phyloP scores from a whole-genome alignment of 345 rosid species.

The Ricinus communis region DNA sequence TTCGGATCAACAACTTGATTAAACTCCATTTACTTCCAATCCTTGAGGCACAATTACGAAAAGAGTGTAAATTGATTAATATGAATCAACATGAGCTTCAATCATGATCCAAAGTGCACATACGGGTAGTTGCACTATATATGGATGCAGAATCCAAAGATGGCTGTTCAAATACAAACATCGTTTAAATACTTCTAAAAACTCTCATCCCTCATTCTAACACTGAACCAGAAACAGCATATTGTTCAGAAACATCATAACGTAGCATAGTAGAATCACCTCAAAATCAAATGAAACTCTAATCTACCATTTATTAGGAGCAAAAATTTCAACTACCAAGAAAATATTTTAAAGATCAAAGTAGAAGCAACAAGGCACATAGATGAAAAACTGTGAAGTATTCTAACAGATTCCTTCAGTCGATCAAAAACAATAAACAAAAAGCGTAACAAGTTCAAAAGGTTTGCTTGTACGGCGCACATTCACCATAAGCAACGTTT shows the following conservation, averaged over 20 bases:
- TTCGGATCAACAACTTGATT: neutral
- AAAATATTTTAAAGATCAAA: slow-evolving; percentile 6
- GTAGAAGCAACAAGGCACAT: slow-evolving; percentile 5
- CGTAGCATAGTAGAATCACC: slow-evolving; percentile 20
- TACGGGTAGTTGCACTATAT: neutral
- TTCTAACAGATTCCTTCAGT: slow-evolving; percentile 10
- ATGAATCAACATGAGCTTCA: neutral
- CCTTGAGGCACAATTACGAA: neutral
- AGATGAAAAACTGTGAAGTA: neutral
- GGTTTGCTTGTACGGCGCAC: slow-evolving; percentile 45
- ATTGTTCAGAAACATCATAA: too few relatives aligned
- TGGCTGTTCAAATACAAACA: neutral
- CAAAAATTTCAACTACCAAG: slow-evolving; percentile 16
- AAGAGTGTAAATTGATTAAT: neutral
- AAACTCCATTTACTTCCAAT: slow-evolving; percentile 1
- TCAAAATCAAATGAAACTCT: slow-evolving; percentile 21
- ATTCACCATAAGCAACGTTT: slow-evolving; percentile 40
- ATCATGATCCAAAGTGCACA: neutral
- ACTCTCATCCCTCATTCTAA: slow-evolving; percentile 14
- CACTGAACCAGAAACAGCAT: slow-evolving; percentile 5
- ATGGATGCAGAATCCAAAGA: neutral
- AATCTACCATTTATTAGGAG: slow-evolving; percentile 19
- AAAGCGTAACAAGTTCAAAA: slow-evolving; percentile 7
- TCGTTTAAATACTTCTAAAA: neutral
- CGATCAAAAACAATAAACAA: slow-evolving; percentile 14